A percentile compares a stretch with the other conserved stretches of the same genome.
Conservation (phyloP, 106 monocot genomes). For the Acanthochlamys bracteata region DNA sequence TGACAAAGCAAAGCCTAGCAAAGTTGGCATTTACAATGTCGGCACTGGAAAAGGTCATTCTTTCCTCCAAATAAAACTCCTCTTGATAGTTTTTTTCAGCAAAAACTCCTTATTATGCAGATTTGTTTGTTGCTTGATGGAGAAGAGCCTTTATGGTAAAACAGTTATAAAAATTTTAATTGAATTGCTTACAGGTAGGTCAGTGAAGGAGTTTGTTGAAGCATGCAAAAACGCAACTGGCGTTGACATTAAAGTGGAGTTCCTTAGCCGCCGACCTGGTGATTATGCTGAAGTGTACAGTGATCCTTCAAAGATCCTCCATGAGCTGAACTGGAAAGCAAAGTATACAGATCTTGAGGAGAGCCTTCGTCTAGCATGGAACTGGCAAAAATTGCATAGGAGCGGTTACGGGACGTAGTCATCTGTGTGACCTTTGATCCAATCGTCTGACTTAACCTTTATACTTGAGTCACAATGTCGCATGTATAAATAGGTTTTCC, state of each 20-base stretch:
- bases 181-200: conserved; percentile 4
- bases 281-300: conserved; percentile 17
- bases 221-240: conserved; percentile 18
- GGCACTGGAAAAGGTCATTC: conserved; percentile 15
- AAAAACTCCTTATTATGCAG: neutral
- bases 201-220: conserved; percentile 18
- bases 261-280: conserved; percentile 10
- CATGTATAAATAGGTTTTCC: too few relatives aligned
- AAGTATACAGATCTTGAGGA: conserved; percentile 8
- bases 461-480: too few relatives aligned
- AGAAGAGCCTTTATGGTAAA: neutral
- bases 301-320: conserved; percentile 12
- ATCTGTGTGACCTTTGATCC: neutral
- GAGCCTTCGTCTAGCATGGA: conserved; percentile 15
- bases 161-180: neutral
- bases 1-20: conserved; percentile 3
- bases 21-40: conserved; percentile 15
- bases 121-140: neutral
- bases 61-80: neutral
- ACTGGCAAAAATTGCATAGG: conserved; percentile 10
- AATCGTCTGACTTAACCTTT: too few relatives aligned
- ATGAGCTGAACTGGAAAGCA: conserved; percentile 11
- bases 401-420: conserved; percentile 3
- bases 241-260: conserved; percentile 11
- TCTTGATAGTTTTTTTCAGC: too few relatives aligned